Percentiles rank a stretch among this genome's conserved stretches.
Evolutionary conservation across 1,139 yeast species (phyloP).

Genomic region (Lodderomyces theae): DNA sequence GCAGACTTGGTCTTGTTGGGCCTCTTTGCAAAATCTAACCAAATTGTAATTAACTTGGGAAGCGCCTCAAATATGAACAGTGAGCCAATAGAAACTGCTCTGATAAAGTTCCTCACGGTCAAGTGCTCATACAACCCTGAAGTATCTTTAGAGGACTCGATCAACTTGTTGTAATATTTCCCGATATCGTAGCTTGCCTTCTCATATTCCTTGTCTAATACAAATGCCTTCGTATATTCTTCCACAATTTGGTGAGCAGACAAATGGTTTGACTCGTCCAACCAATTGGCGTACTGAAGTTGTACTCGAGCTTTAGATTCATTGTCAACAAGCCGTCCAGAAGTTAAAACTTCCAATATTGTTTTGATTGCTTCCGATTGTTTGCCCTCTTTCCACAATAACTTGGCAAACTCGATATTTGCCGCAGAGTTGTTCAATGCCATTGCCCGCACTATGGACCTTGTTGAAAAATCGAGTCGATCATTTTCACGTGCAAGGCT

Average conservation of each 20-base stretch:
- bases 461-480: conserved; percentile 71
- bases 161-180: conserved; percentile 69
- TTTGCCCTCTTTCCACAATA: conserved; percentile 89
- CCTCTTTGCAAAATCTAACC: conserved; percentile 78
- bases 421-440: conserved; percentile 50
- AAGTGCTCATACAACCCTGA: conserved; percentile 67
- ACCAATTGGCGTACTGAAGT: conserved; percentile 82
- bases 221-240: conserved; percentile 62
- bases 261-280: conserved; percentile 82
- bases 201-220: conserved; percentile 65
- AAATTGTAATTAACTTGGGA: conserved; percentile 84
- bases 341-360: conserved; percentile 43
- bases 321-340: conserved; percentile 12
- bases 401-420: conserved; percentile 75
- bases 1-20: conserved; percentile 27
- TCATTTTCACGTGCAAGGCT: conserved; percentile 66
- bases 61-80: conserved; percentile 77
- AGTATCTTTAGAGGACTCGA: conserved; percentile 55
- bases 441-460: conserved; percentile 68
- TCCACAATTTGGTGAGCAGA: conserved; percentile 70
- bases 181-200: conserved; percentile 82
- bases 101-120: conserved; percentile 62
- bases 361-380: conserved; percentile 80
- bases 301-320: conserved; percentile 51
- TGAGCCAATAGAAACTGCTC: conserved; percentile 68